Evolutionary conservation across 2,329 filamentous ascomycete genomes (phyloP).

Genomic region (Cladosporium colombiae): DNA sequence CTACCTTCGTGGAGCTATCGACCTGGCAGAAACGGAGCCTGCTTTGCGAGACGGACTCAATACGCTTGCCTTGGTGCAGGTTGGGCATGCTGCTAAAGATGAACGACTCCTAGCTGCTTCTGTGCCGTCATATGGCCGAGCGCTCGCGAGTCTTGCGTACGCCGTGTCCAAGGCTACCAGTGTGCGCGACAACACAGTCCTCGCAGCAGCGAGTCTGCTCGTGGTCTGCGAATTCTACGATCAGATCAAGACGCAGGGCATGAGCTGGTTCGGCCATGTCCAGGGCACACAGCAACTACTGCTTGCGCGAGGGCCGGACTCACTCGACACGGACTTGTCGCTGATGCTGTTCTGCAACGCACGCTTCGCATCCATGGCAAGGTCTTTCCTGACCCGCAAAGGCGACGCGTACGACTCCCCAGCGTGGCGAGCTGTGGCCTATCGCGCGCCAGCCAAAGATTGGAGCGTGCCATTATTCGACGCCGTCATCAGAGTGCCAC

Average conservation of each 20-base stretch:
- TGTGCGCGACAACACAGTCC: conserved; percentile 21
- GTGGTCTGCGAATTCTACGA: conserved; percentile 24
- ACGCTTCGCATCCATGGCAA: conserved; percentile 18
- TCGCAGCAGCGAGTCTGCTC: conserved; percentile 23
- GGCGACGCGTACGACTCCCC: conserved; percentile 19
- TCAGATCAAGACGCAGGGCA: conserved; percentile 22
- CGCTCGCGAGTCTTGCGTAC: conserved; percentile 20
- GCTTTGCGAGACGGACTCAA: conserved; percentile 23
- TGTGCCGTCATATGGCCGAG: conserved; percentile 22
- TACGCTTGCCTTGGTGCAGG: conserved; percentile 22
- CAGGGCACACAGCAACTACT: conserved; percentile 22
- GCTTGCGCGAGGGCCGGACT: conserved; percentile 19
- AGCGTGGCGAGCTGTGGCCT: conserved; percentile 24
- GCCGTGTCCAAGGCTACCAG: conserved; percentile 23
- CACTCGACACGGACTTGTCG: conserved; percentile 20
- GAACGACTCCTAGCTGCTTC: conserved; percentile 20
- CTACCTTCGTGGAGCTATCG: conserved; percentile 10
- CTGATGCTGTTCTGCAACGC: conserved; percentile 24
- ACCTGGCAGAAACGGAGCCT: conserved; percentile 13
- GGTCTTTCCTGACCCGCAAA: conserved; percentile 21
- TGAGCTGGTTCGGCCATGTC: conserved; percentile 23
- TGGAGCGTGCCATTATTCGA: conserved; percentile 33
- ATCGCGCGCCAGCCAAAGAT: conserved; percentile 28
- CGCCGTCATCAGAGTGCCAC: conserved; percentile 33
- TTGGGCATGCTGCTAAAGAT: conserved; percentile 22